Conservation (phyloP, 176 grass and related monocot species). For the Chrysopogon serrulatus region DNA sequence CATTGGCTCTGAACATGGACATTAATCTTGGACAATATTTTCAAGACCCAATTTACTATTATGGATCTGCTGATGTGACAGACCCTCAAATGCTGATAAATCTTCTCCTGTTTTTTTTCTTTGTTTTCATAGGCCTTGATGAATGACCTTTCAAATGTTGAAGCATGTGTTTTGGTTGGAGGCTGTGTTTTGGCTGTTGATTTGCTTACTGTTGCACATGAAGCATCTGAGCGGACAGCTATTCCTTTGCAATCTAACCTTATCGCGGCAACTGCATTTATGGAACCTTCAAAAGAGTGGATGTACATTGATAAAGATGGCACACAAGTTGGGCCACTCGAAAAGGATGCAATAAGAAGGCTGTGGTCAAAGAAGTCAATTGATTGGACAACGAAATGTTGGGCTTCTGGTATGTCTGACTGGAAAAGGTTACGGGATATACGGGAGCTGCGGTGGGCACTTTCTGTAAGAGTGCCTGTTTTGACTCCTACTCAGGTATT, state of each 20-base stretch:
- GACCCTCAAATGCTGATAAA: conserved; percentile 34
- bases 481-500: conserved; percentile 88
- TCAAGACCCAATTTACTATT: neutral
- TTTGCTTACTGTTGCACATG: conserved; percentile 80
- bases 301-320: conserved; percentile 96
- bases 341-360: conserved; percentile 95
- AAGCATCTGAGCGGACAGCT: conserved; percentile 86
- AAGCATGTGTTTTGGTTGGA: conserved; percentile 92
- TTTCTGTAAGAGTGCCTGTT: conserved; percentile 80
- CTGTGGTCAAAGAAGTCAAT: conserved; percentile 91
- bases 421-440: conserved; percentile 96
- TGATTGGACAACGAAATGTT: conserved; percentile 95
- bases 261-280: conserved; percentile 87
- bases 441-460: conserved; percentile 89
- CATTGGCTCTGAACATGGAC: neutral
- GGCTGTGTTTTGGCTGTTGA: conserved; percentile 94
- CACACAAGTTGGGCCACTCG: conserved; percentile 74
- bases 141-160: conserved; percentile 94
- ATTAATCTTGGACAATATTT: conserved; percentile 12
- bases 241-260: conserved; percentile 99
- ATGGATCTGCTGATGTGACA: neutral
- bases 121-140: conserved; percentile 70
- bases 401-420: conserved; percentile 94
- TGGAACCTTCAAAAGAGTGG: conserved; percentile 97
- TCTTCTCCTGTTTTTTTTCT: conserved; percentile 2